phyloP scores from a whole-genome alignment of 1,139 yeast genomes.

The Pichia sp. region DNA sequence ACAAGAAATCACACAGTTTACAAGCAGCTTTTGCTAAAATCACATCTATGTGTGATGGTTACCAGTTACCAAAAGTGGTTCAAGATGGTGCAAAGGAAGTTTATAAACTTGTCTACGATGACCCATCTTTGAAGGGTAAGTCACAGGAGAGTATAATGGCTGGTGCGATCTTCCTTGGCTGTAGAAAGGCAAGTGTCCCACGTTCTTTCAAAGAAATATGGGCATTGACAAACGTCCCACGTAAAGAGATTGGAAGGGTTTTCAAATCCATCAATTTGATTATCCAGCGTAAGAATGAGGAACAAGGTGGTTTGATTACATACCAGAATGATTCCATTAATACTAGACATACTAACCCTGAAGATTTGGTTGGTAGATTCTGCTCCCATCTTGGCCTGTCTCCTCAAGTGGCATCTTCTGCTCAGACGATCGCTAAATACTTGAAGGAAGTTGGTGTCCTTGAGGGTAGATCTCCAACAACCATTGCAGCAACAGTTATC shows the following conservation, averaged over 20 bases:
- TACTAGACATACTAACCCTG: constrained; percentile 87
- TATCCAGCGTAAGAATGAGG: constrained; percentile 56
- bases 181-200: constrained; percentile 90
- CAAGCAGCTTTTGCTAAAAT: constrained; percentile 88
- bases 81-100: constrained; percentile 98
- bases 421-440: constrained; percentile 84
- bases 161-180: constrained; percentile 90
- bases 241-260: constrained; percentile 88
- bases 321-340: constrained; percentile 53
- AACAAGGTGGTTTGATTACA: constrained; percentile 28
- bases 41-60: constrained; percentile 96
- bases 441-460: constrained; percentile 89
- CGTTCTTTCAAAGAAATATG: constrained; percentile 95
- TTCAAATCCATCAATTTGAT: constrained; percentile 76
- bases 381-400: constrained; percentile 90
- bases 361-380: constrained; percentile 90
- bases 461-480: constrained; percentile 96
- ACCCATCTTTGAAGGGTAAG: constrained; percentile 79
- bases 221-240: constrained; percentile 90
- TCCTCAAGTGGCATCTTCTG: constrained; percentile 83
- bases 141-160: constrained; percentile 96
- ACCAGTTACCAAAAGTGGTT: constrained; percentile 87
- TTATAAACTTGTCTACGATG: constrained; percentile 86
- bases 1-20: constrained; percentile 78
- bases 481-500: constrained; percentile 96